Evolutionary conservation across 495 filamentous ascomycete genomes (phyloP), one percentile per base, ranked within the genome.

Genomic region (Penicillium soppii): DNA sequence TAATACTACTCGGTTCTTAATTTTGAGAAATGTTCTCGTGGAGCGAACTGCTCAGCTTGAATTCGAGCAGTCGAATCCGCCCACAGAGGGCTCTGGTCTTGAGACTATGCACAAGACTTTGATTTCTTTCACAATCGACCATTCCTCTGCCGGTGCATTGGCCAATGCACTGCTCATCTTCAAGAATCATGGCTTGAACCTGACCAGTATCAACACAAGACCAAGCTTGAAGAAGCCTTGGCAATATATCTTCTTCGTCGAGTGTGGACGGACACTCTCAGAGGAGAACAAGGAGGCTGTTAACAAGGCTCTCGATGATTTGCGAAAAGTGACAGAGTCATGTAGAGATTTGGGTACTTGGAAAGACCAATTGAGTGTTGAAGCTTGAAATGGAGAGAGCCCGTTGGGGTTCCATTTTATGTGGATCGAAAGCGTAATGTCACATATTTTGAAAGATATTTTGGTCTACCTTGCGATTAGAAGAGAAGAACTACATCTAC

Each of bases 201-300:
- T 98, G 29, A 96, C 92, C 12, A 92, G 87, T 65, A 96, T 97
- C 65, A 90, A 87, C 54, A 88, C 88, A 50, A 70, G 95, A 55
- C 94, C 94, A 12, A 92, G 87, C 58, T 75, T 88, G 53, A 72
- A 80, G 36, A 69, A 71, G 46, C 80, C 86, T 23, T 97, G 95
- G 86, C 84, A 92, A 62, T 98, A 98, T 71, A 80, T 96, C 21
- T 97, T 97, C 70, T 87, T 98, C 67, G 86, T 96, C 17, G 94
- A 97, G 74, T 90, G 95, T 63, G 79, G 88, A 63, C 84, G 85
- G 5, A 52, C 54, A 13, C 55, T 53, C 4, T 59, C 61, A 5
- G 53, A 51, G 22, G 57, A 58, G 39, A 59, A 65, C 35, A 50
- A 61, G 40, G 65, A 67, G 22, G 59, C 62, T 17, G 63, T 67